Conservation (phyloP, 2,329 filamentous ascomycete genomes). For the Scedosporium boydii region DNA sequence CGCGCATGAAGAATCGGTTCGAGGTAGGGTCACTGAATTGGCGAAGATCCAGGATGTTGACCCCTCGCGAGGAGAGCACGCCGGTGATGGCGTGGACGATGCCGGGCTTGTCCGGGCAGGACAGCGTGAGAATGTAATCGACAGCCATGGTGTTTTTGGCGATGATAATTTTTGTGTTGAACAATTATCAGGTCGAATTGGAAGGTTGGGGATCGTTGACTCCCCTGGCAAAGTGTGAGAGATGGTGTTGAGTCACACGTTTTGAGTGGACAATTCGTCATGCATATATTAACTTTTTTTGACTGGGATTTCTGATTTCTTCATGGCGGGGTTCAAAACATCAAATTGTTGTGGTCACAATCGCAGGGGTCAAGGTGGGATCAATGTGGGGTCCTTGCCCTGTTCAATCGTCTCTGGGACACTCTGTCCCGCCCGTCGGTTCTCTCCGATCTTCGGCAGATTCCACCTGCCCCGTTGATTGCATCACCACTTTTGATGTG, state of each 20-base stretch:
- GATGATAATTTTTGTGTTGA: not conserved
- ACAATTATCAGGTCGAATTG: not conserved
- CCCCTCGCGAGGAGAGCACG: constrained; percentile 60
- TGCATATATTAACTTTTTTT: not conserved
- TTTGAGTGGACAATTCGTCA: not conserved
- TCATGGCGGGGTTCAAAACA: not conserved
- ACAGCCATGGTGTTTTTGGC: constrained; percentile 24
- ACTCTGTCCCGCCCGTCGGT: no score
- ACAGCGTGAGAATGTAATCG: constrained; percentile 69
- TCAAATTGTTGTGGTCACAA: not conserved
- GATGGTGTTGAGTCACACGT: not conserved
- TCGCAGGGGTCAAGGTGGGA: not conserved
- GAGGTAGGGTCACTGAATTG: constrained; percentile 72
- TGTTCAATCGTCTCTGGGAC: no score
- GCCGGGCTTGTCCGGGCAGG: constrained; percentile 74
- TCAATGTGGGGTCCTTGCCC: no score
- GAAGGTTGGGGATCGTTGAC: not conserved
- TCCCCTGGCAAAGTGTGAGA: not conserved
- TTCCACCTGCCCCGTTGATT: no score
- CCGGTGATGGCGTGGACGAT: constrained; percentile 80
- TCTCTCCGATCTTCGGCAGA: no score
- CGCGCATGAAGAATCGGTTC: constrained; percentile 78
- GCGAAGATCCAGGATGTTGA: constrained; percentile 78
- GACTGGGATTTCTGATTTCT: not conserved
- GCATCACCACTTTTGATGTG: no score